Evolutionary conservation across 2,329 filamentous ascomycete genomes (phyloP).

Genomic region (Fusarium ramigenum): DNA sequence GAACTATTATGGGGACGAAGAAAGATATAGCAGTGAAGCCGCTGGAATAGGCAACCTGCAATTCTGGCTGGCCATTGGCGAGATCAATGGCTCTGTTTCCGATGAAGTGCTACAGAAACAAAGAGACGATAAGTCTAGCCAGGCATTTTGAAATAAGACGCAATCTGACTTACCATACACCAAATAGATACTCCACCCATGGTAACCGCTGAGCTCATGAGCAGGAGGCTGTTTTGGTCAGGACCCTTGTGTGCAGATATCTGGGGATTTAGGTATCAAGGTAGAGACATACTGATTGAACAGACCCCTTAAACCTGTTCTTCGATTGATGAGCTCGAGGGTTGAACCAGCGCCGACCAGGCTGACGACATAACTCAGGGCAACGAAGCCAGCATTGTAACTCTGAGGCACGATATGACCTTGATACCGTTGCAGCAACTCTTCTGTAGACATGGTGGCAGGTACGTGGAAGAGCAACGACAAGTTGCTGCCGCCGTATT

Average conservation of each 20-base stretch:
- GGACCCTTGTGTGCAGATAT: background rate
- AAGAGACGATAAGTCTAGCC: constrained; percentile 1
- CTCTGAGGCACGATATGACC: constrained; percentile 58
- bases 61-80: constrained; percentile 65
- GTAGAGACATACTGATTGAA: constrained; percentile 70
- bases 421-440: constrained; percentile 53
- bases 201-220: constrained; percentile 70
- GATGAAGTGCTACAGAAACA: constrained; percentile 58
- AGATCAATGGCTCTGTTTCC: constrained; percentile 83
- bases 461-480: constrained; percentile 17
- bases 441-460: constrained; percentile 37
- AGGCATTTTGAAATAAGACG: background rate
- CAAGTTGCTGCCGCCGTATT: constrained; percentile 16
- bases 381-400: constrained; percentile 70
- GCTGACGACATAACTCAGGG: constrained; percentile 80
- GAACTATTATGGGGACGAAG: constrained; percentile 79
- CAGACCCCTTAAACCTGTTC: constrained; percentile 73
- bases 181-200: constrained; percentile 81
- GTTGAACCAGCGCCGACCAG: constrained; percentile 81
- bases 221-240: constrained; percentile 61
- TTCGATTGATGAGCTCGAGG: constrained; percentile 81
- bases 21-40: constrained; percentile 80
- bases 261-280: background rate
- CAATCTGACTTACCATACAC: constrained; percentile 65
- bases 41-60: constrained; percentile 79